Conservation (phyloP, 768 basidiomycete genomes). For the Udeniomyces megalosporus region DNA sequence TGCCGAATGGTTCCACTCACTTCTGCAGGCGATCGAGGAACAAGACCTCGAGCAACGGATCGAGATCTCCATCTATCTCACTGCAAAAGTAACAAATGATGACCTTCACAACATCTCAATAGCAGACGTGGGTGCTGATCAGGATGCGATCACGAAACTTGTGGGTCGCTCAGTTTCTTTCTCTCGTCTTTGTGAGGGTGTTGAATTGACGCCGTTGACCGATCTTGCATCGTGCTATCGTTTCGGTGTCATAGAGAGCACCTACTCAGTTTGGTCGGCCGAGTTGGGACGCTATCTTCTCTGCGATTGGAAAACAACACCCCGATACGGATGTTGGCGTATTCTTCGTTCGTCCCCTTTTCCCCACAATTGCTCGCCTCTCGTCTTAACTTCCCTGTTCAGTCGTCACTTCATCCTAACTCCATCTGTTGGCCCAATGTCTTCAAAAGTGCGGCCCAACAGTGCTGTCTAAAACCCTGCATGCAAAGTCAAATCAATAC, state of each 20-base stretch:
- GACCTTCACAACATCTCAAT: conserved; percentile 85
- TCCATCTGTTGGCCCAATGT: no score
- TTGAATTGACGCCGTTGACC: not conserved
- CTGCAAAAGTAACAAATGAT: conserved; percentile 63
- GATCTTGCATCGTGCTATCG: not conserved
- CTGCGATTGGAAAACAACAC: conserved; percentile 61
- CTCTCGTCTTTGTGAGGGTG: no score
- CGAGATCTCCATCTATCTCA: conserved; percentile 80
- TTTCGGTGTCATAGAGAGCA: conserved; percentile 35
- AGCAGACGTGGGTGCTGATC: conserved; percentile 82
- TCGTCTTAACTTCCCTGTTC: no score
- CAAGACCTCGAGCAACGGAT: conserved; percentile 72
- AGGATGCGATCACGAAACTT: conserved; percentile 75
- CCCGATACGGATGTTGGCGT: conserved; percentile 80
- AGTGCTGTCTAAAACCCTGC: conserved; percentile 34
- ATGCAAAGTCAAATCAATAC: conserved; percentile 70
- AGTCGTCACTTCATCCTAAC: no score
- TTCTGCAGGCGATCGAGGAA: conserved; percentile 81
- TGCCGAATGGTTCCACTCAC: conserved; percentile 54
- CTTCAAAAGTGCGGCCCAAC: conserved; percentile 1
- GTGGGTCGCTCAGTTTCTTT: not conserved
- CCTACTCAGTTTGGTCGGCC: conserved; percentile 88
- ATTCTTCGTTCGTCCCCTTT: conserved; percentile 26
- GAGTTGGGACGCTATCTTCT: conserved; percentile 37
- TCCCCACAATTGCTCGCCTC: no score